phyloP scores from a whole-genome alignment of 495 filamentous ascomycete genomes.

The Podospora pseudocomata region DNA sequence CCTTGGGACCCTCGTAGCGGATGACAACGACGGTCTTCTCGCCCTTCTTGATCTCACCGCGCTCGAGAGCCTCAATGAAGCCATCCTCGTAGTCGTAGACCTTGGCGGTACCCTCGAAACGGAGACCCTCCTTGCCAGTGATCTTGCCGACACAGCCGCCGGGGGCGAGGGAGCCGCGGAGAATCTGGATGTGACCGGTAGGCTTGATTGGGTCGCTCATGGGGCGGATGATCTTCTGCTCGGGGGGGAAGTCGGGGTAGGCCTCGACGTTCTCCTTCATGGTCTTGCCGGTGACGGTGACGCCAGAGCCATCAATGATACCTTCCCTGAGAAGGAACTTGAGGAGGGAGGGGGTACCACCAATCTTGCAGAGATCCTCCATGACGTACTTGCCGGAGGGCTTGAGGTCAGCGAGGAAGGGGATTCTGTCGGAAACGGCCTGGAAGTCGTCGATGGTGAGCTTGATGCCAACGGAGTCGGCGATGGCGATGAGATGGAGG shows the following conservation, averaged over 20 bases:
- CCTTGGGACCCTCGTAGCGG: slow-evolving; percentile 87
- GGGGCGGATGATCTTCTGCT: slow-evolving; percentile 90
- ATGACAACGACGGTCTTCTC: slow-evolving; percentile 98
- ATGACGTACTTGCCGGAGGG: slow-evolving; percentile 97
- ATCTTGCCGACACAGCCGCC: slow-evolving; percentile 96
- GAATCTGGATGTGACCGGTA: slow-evolving; percentile 95
- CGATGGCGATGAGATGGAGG: slow-evolving; percentile 93
- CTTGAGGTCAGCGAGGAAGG: slow-evolving; percentile 94
- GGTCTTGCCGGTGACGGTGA: slow-evolving; percentile 94
- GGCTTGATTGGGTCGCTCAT: slow-evolving; percentile 87
- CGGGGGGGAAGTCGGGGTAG: slow-evolving; percentile 69
- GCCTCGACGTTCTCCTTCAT: slow-evolving; percentile 84
- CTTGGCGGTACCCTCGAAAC: slow-evolving; percentile 81
- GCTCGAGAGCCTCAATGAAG: slow-evolving; percentile 73
- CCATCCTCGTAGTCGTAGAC: slow-evolving; percentile 83
- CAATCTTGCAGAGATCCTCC: slow-evolving; percentile 83
- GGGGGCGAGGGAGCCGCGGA: slow-evolving; percentile 85
- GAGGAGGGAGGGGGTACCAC: slow-evolving; percentile 84
- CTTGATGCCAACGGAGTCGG: slow-evolving; percentile 87
- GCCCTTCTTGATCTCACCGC: slow-evolving; percentile 84
- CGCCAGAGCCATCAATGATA: slow-evolving; percentile 77
- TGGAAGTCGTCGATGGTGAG: slow-evolving; percentile 98
- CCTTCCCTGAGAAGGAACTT: slow-evolving; percentile 91
- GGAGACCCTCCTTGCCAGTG: slow-evolving; percentile 92
- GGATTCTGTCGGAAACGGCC: slow-evolving; percentile 81